These are phyloP conservation scores for Wickerhamomyces bisporus DNA, from an alignment of 805 yeast genomes.

Conservation along the genomic window DNA sequence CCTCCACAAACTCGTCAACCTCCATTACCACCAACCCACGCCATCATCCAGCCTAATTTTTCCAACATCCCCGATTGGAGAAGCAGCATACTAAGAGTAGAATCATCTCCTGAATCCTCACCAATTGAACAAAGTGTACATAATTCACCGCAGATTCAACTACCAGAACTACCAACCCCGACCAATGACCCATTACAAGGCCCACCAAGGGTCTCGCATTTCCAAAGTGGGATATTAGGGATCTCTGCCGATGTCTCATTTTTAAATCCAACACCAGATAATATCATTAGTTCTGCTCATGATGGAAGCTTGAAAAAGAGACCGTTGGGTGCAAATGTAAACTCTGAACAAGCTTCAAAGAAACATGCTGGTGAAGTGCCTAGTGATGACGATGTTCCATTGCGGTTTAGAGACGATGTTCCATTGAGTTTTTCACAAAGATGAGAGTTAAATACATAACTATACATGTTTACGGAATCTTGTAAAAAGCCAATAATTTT, in stretches of 20 bases:
- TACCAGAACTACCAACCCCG: neutral
- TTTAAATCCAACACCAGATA: too few relatives aligned
- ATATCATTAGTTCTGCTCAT: too few relatives aligned
- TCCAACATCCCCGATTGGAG: neutral
- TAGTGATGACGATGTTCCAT: conserved; percentile 8
- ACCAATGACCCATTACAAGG: neutral
- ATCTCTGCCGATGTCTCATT: neutral
- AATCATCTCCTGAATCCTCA: neutral
- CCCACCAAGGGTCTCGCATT: neutral
- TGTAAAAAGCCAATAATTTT: too few relatives aligned
- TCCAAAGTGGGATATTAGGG: neutral
- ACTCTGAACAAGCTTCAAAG: conserved; percentile 3
- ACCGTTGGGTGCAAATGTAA: neutral
- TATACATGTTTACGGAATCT: too few relatives aligned
- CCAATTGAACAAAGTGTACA: neutral
- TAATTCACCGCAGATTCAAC: neutral
- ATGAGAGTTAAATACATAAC: too few relatives aligned
- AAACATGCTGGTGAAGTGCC: neutral
- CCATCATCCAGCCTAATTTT: neutral
- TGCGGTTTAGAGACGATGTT: neutral
- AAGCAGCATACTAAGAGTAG: neutral
- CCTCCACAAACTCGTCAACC: neutral
- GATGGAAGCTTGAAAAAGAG: conserved; percentile 6
- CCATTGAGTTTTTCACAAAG: neutral
- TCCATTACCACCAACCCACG: neutral